Conservation (phyloP, 2,329 filamentous ascomycete species). For the Pseudocercospora pini-densiflorae region DNA sequence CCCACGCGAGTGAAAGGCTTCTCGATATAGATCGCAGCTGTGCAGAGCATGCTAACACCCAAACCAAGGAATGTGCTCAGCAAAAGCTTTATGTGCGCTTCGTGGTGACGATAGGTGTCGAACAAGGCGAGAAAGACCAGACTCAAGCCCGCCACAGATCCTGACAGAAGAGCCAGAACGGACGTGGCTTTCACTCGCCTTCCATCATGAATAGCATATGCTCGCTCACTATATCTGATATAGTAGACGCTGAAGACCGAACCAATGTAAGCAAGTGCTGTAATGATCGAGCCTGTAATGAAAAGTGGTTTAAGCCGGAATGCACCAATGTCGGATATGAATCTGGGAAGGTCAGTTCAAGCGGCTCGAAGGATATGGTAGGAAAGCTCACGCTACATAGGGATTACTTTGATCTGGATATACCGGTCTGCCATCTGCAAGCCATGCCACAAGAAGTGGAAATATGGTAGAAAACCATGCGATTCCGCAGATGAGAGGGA, state of each 20-base stretch:
- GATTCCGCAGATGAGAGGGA: neutral
- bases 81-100: neutral
- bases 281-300: neutral
- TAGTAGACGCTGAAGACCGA: neutral
- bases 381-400: conserved; percentile 5
- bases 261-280: neutral
- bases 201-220: neutral
- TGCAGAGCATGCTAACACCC: conserved; percentile 5
- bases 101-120: conserved; percentile 7
- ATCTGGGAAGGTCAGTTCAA: neutral
- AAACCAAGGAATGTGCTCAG: conserved; percentile 4
- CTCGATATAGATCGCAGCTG: neutral
- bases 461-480: conserved; percentile 6
- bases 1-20: neutral
- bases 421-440: conserved; percentile 3
- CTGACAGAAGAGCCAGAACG: neutral
- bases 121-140: conserved; percentile 5
- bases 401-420: conserved; percentile 17
- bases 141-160: neutral
- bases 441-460: conserved; percentile 10
- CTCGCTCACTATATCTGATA: neutral
- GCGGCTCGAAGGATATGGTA: neutral
- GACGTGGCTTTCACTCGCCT: neutral
- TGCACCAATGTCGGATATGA: conserved; percentile 14
- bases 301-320: conserved; percentile 9